These are phyloP conservation scores for Cucurbita pepo DNA, from an alignment of 306 rosid species.

Conservation along the genomic window DNA sequence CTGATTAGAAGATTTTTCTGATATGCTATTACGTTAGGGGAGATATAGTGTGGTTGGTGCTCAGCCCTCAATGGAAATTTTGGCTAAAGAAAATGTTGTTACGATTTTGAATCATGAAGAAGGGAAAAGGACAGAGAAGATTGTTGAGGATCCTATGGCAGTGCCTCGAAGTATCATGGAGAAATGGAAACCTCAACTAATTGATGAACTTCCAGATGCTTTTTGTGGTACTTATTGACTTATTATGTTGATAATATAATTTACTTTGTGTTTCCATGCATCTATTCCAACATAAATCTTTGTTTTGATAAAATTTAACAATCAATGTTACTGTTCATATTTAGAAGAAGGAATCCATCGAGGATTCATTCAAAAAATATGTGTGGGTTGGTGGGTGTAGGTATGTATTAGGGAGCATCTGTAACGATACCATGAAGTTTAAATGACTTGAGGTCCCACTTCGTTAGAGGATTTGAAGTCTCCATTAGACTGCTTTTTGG, in stretches of 20 bases:
- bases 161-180: constrained; percentile 71
- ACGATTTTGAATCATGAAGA: constrained; percentile 65
- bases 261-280: not conserved
- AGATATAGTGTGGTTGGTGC: constrained; percentile 84
- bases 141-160: constrained; percentile 62
- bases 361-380: not conserved
- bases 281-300: not conserved
- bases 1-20: not conserved
- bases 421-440: not conserved
- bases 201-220: constrained; percentile 87
- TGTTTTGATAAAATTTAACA: not conserved
- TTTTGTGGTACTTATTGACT: constrained; percentile 53
- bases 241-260: not conserved
- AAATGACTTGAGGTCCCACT: not conserved
- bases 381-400: not conserved
- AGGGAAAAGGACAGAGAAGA: constrained; percentile 54
- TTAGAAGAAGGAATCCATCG: not conserved
- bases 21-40: constrained; percentile 31
- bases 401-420: not conserved
- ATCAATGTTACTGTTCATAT: not conserved
- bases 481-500: not conserved
- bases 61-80: constrained; percentile 81
- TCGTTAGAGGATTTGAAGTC: not conserved
- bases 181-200: constrained; percentile 68
- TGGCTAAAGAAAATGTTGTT: constrained; percentile 84